Evolutionary conservation across 2,329 filamentous ascomycete species (phyloP).

Genomic region (Colletotrichum scovillei): DNA sequence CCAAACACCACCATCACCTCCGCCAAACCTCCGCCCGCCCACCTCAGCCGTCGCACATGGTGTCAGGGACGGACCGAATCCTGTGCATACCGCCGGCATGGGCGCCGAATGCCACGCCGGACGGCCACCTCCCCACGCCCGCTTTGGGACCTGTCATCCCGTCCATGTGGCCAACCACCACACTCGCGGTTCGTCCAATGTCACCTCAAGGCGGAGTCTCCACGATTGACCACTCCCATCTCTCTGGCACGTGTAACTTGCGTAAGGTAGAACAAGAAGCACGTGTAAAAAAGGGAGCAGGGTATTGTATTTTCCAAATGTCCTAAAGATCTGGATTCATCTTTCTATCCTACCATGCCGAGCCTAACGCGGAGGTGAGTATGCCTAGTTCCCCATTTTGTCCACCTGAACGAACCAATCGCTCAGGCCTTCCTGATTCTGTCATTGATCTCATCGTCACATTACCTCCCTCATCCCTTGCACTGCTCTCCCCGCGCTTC

Average conservation of each 20-base stretch:
- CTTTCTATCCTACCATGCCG: conserved; percentile 1
- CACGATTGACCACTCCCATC: background rate
- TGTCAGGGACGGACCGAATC: conserved; percentile 27
- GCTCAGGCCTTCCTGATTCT: conserved; percentile 8
- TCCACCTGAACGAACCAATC: background rate
- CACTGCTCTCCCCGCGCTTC: background rate
- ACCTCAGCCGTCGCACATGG: conserved; percentile 8
- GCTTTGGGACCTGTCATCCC: conserved; percentile 13
- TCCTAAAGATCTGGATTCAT: background rate
- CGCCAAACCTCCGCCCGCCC: background rate
- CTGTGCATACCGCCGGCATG: conserved; percentile 19
- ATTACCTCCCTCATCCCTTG: background rate
- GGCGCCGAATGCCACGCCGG: conserved; percentile 26
- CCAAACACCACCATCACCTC: background rate
- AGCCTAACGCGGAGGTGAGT: conserved; percentile 12
- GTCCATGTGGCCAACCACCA: background rate
- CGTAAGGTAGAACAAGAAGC: background rate
- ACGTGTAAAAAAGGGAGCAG: conserved; percentile 27
- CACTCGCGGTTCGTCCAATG: conserved; percentile 27
- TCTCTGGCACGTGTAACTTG: background rate
- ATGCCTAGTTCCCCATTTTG: background rate
- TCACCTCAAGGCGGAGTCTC: background rate
- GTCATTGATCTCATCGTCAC: conserved; percentile 22
- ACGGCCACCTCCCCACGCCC: background rate
- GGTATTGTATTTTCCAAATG: conserved; percentile 21